Conservation (phyloP, 148 eudicot genomes). For the Vaccinium vitisidaea region DNA sequence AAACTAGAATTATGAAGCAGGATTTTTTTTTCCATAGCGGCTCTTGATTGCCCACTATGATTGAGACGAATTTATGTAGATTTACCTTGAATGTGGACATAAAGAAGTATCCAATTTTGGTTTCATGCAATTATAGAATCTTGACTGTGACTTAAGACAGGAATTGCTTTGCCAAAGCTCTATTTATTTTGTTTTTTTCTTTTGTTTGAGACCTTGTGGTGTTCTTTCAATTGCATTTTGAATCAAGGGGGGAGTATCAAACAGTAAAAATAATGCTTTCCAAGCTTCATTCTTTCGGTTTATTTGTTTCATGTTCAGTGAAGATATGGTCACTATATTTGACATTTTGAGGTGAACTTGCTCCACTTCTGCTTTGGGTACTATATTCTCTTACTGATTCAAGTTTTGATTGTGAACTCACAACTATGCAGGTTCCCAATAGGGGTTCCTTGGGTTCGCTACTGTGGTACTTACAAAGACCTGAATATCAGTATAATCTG, state of each 20-base stretch:
- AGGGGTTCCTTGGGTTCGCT: conserved; percentile 95
- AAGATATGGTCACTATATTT: not conserved
- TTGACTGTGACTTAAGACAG: not conserved
- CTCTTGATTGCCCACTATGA: not conserved
- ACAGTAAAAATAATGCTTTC: not conserved
- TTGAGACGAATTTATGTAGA: not conserved
- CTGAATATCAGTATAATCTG: conserved; percentile 70
- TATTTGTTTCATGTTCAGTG: not conserved
- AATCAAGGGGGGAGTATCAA: not conserved
- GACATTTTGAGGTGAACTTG: not conserved
- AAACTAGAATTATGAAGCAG: not conserved
- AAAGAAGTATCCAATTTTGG: not conserved
- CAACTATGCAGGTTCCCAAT: conserved; percentile 68
- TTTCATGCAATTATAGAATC: not conserved
- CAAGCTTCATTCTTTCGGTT: not conserved
- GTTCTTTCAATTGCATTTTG: not conserved
- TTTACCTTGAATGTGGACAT: not conserved
- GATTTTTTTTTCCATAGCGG: not conserved
- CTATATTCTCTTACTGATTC: conserved; percentile 4
- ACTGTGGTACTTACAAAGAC: conserved; percentile 70
- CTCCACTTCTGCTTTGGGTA: not conserved
- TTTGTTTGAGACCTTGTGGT: not conserved
- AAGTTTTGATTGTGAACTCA: not conserved
- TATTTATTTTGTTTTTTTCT: not conserved
- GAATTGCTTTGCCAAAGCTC: not conserved